phyloP scores from a whole-genome alignment of 164 flowering plant species.

The Chimonanthus salicifolius region DNA sequence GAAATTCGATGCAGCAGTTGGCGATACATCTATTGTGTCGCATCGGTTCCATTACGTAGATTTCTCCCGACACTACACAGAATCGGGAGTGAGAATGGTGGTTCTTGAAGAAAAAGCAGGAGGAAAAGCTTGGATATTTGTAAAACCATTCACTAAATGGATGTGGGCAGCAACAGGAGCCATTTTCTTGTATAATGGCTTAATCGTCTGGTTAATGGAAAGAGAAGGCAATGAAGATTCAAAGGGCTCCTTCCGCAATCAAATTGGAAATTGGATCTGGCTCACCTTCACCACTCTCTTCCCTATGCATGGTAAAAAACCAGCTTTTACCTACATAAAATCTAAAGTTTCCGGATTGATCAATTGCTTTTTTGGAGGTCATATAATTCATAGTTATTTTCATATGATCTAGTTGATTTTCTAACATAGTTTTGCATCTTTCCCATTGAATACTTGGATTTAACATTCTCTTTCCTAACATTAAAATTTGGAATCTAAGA shows the following conservation, averaged over 20 bases:
- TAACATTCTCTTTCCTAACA: background rate
- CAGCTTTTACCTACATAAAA: background rate
- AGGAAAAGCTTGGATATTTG: slow-evolving; percentile 11
- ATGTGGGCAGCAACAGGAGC: slow-evolving; percentile 25
- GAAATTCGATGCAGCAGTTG: slow-evolving; percentile 34
- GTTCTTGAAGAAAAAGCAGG: background rate
- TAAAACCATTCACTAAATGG: slow-evolving; percentile 18
- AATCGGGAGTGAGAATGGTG: slow-evolving; percentile 21
- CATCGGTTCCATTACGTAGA: slow-evolving; percentile 20
- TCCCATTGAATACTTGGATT: too few relatives aligned
- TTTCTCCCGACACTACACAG: slow-evolving; percentile 32
- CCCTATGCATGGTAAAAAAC: slow-evolving; percentile 24
- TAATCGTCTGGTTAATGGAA: slow-evolving; percentile 39
- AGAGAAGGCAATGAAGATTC: slow-evolving; percentile 13
- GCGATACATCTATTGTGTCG: slow-evolving; percentile 17
- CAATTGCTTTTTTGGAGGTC: background rate
- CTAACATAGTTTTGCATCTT: too few relatives aligned
- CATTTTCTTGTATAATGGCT: slow-evolving; percentile 19
- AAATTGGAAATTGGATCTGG: slow-evolving; percentile 21
- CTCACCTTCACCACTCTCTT: slow-evolving; percentile 27
- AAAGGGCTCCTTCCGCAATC: slow-evolving; percentile 13
- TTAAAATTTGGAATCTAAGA: background rate
- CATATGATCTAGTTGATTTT: background rate
- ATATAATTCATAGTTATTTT: background rate
- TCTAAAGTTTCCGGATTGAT: background rate